phyloP scores from a whole-genome alignment of 306 rosid genomes.

The Notholithocarpus densiflorus region DNA sequence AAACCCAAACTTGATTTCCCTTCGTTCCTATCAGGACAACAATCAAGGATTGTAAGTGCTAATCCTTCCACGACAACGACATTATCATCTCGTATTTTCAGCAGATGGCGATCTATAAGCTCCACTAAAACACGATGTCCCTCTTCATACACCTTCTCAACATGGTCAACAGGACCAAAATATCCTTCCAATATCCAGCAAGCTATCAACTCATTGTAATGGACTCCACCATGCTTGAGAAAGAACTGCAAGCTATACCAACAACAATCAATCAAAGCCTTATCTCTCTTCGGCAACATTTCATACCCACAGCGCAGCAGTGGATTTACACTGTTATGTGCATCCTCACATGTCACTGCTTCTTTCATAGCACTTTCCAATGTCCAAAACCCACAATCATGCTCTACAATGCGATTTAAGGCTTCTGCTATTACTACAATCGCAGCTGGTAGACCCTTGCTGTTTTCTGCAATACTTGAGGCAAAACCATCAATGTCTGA shows the following conservation, averaged over 20 bases:
- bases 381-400: not conserved
- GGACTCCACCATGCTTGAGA: constrained; percentile 10
- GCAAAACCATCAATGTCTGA: too few relatives aligned
- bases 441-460: constrained; percentile 3
- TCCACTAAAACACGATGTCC: constrained; percentile 32
- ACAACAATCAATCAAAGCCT: constrained; percentile 10
- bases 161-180: constrained; percentile 9
- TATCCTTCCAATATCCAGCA: constrained; percentile 43
- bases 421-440: constrained; percentile 7
- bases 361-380: constrained; percentile 8
- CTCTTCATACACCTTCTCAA: constrained; percentile 23
- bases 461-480: not conserved
- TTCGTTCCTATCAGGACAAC: not conserved
- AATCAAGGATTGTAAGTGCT: not conserved
- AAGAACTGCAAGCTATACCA: constrained; percentile 27
- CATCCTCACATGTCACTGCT: not conserved
- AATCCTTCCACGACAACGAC: constrained; percentile 8
- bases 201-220: constrained; percentile 35
- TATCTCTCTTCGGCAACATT: constrained; percentile 4
- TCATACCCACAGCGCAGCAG: constrained; percentile 16
- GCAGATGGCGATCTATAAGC: constrained; percentile 22
- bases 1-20: constrained; percentile 27
- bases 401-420: constrained; percentile 8
- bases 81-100: constrained; percentile 20
- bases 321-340: not conserved